Evolutionary conservation across 2,329 filamentous ascomycete genomes (phyloP).

Genomic region (Aureobasidium sp.): DNA sequence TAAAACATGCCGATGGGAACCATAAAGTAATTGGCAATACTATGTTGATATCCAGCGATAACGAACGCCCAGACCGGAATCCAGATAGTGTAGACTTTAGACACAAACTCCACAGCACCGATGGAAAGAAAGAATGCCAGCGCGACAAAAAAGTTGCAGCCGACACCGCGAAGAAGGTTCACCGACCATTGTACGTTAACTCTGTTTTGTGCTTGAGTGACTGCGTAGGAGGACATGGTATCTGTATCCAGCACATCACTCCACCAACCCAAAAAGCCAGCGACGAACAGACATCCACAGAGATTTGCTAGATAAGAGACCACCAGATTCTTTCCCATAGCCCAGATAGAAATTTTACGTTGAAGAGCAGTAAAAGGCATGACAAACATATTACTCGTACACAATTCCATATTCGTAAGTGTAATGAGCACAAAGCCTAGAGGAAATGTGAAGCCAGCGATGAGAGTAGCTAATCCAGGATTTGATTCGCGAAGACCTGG

Average conservation of each 20-base stretch:
- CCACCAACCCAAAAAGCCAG: constrained; percentile 16
- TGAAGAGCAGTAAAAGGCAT: constrained; percentile 14
- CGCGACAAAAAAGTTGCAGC: constrained; percentile 21
- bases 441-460: constrained; percentile 14
- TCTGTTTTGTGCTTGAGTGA: background rate
- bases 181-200: constrained; percentile 8
- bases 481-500: constrained; percentile 17
- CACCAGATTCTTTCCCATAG: constrained; percentile 13
- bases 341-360: constrained; percentile 12
- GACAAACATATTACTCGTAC: constrained; percentile 18
- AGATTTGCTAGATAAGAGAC: constrained; percentile 16
- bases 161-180: constrained; percentile 21
- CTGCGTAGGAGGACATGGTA: constrained; percentile 11
- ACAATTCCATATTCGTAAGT: constrained; percentile 16
- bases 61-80: constrained; percentile 20
- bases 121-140: constrained; percentile 19
- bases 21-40: constrained; percentile 19
- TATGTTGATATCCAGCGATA: constrained; percentile 17
- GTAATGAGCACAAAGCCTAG: constrained; percentile 17
- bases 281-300: constrained; percentile 15
- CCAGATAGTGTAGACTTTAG: constrained; percentile 22
- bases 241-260: constrained; percentile 14
- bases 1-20: constrained; percentile 22
- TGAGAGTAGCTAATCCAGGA: constrained; percentile 14
- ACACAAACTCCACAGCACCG: constrained; percentile 16